A percentile compares a stretch with the other conserved stretches of the same genome.
Evolutionary conservation across 495 filamentous ascomycete genomes (phyloP).

Genomic region (Tetracladium marchalianum): DNA sequence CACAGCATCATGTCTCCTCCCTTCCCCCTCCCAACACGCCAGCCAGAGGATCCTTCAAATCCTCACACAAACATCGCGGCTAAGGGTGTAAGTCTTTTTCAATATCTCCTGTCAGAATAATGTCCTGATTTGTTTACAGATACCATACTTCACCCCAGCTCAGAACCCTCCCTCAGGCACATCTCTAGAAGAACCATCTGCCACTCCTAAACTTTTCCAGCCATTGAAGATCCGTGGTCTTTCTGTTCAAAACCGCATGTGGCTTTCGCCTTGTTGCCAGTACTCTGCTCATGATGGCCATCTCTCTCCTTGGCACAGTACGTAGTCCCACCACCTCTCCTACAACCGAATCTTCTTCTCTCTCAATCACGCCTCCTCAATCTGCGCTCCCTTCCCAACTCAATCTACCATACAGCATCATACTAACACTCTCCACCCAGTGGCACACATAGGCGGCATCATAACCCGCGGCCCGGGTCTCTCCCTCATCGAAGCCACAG

Average conservation of each 20-base stretch:
- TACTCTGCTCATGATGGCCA: constrained; percentile 57
- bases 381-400: constrained; percentile 1
- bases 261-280: constrained; percentile 55
- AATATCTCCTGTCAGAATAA: neutral
- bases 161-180: constrained; percentile 57
- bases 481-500: constrained; percentile 63
- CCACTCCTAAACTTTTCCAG: constrained; percentile 59
- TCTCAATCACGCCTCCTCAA: no score
- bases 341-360: no score
- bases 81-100: neutral
- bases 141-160: constrained; percentile 60
- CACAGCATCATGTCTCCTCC: no score
- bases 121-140: constrained; percentile 4
- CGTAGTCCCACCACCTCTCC: constrained; percentile 5
- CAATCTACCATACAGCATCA: neutral
- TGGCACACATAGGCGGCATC: constrained; percentile 40
- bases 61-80: neutral
- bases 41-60: neutral
- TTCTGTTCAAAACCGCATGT: constrained; percentile 52
- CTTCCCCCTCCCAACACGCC: no score
- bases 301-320: constrained; percentile 50
- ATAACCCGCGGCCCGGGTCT: constrained; percentile 57
- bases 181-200: constrained; percentile 43
- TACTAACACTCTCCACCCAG: neutral
- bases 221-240: constrained; percentile 49